Conservation (phyloP, 2,329 filamentous ascomycete species). For the Colletotrichum neosansevieriae region DNA sequence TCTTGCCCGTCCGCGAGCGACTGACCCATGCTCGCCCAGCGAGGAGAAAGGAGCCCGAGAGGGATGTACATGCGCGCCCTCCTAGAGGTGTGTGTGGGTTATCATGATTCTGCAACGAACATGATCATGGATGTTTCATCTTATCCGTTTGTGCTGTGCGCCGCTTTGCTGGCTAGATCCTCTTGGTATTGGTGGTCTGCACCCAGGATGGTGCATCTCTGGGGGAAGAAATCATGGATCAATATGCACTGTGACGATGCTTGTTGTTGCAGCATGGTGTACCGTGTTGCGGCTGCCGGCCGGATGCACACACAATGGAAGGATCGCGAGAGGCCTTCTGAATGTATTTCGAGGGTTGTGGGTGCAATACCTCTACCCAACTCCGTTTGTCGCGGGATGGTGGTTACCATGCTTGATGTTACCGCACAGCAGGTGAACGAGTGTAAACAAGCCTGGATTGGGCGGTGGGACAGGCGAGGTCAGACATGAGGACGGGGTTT, state of each 20-base stretch:
- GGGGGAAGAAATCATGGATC: conserved; percentile 14
- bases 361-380: conserved; percentile 21
- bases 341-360: not conserved
- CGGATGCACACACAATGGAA: conserved; percentile 14
- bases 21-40: conserved; percentile 32
- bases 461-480: conserved; percentile 26
- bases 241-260: conserved; percentile 19
- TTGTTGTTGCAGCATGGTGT: not conserved
- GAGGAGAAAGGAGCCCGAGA: conserved; percentile 15
- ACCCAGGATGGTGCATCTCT: conserved; percentile 7
- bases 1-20: conserved; percentile 29
- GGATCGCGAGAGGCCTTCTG: conserved; percentile 20
- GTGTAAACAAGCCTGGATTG: conserved; percentile 7
- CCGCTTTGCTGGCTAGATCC: conserved; percentile 20
- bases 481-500: conserved; percentile 29
- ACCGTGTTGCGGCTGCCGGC: not conserved
- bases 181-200: conserved; percentile 17
- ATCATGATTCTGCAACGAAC: conserved; percentile 42
- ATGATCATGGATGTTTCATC: conserved; percentile 39
- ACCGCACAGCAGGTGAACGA: not conserved
- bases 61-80: conserved; percentile 6
- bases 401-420: conserved; percentile 17
- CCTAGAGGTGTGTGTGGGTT: conserved; percentile 33
- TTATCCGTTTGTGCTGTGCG: conserved; percentile 34
- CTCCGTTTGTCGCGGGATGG: conserved; percentile 17